Evolutionary conservation across 768 basidiomycete species (phyloP).

Genomic region (Suillus subalutaceus): DNA sequence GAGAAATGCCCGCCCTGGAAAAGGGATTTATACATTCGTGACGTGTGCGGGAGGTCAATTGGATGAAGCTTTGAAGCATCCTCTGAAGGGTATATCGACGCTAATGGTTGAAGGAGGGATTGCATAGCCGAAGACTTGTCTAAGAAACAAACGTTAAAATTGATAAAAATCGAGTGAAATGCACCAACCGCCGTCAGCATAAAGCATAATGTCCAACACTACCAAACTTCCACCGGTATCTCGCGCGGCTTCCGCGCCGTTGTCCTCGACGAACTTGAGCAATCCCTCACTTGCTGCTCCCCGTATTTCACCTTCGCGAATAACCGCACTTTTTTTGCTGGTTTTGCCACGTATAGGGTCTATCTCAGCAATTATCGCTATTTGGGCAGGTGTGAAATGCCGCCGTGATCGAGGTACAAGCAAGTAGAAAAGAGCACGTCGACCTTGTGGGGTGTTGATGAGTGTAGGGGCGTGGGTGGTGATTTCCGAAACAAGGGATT

Average conservation of each 20-base stretch:
- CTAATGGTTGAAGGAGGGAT: conserved; percentile 61
- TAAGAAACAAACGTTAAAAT: conserved; percentile 30
- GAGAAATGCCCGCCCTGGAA: conserved; percentile 91
- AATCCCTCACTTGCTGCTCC: conserved; percentile 74
- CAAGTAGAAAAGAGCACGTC: conserved; percentile 81
- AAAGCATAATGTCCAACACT: conserved; percentile 81
- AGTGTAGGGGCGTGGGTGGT: conserved; percentile 59
- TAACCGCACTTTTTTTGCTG: conserved; percentile 76
- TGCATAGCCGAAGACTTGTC: conserved; percentile 71
- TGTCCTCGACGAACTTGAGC: conserved; percentile 67
- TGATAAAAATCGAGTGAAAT: background rate
- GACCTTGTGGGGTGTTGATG: conserved; percentile 68
- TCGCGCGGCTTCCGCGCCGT: conserved; percentile 61
- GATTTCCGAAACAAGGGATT: conserved; percentile 76
- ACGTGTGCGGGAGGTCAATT: conserved; percentile 81
- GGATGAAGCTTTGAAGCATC: conserved; percentile 57
- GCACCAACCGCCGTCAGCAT: conserved; percentile 77
- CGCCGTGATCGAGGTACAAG: conserved; percentile 80
- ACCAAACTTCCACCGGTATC: conserved; percentile 84
- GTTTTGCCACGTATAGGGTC: conserved; percentile 69
- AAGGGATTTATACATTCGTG: conserved; percentile 85
- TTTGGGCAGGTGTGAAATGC: conserved; percentile 86
- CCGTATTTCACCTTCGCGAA: conserved; percentile 71
- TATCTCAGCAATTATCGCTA: conserved; percentile 70
- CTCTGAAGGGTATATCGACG: conserved; percentile 56